Percentiles rank a stretch among this genome's conserved stretches.
These are phyloP conservation scores for Pyrenophora tritici-repentis DNA, from an alignment of 2,329 filamentous ascomycete species.

Conservation along the genomic window DNA sequence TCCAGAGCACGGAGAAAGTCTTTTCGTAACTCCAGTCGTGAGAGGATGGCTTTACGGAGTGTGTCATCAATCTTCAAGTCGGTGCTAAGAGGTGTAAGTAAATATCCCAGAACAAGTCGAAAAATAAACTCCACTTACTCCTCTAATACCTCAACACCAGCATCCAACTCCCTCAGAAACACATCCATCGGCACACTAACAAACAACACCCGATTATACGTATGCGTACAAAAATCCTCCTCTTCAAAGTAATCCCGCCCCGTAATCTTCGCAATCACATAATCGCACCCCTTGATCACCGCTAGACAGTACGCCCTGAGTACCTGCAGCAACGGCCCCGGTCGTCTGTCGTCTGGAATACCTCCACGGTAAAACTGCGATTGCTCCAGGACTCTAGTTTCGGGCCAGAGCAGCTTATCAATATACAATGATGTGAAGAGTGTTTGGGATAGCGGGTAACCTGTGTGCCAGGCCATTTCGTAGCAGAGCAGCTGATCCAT, in stretches of 20 bases:
- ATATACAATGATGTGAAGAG: conserved; percentile 92
- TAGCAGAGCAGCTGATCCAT: conserved; percentile 91
- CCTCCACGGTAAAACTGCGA: conserved; percentile 61
- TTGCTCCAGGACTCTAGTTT: conserved; percentile 66
- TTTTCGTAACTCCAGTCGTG: conserved; percentile 69
- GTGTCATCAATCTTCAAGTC: conserved; percentile 41
- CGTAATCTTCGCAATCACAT: conserved; percentile 76
- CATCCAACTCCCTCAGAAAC: conserved; percentile 42
- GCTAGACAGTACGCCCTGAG: conserved; percentile 86
- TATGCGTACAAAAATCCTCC: conserved; percentile 94
- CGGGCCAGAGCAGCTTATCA: conserved; percentile 77
- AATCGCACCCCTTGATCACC: conserved; percentile 79
- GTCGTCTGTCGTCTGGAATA: conserved; percentile 26
- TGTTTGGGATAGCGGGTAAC: conserved; percentile 94
- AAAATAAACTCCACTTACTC: too few relatives aligned
- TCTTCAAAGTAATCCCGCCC: conserved; percentile 95
- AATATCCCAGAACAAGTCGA: too few relatives aligned
- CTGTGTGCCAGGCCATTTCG: conserved; percentile 97
- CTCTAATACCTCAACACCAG: conserved; percentile 35
- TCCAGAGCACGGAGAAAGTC: conserved; percentile 62
- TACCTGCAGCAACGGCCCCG: conserved; percentile 53
- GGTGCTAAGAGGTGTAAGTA: conserved; percentile 26
- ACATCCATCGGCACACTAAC: conserved; percentile 49
- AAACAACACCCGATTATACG: conserved; percentile 80
- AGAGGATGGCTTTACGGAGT: conserved; percentile 61